A percentile compares a stretch with the other conserved stretches of the same genome.
phyloP scores from a whole-genome alignment of 768 basidiomycete genomes.

The Leccinum barrowsii region DNA sequence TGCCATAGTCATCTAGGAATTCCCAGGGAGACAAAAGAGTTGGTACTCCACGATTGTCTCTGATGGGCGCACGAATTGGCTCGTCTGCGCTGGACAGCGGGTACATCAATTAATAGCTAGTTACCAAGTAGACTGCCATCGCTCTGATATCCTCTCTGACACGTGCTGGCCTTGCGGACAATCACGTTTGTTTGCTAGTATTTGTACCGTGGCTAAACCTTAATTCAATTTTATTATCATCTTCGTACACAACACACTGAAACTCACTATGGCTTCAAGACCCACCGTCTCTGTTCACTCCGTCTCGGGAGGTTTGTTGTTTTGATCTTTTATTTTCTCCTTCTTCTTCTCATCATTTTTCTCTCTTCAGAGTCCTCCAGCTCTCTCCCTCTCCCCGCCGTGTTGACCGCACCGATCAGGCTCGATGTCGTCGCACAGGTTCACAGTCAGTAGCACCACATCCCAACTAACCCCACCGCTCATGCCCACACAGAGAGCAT shows the following conservation, averaged over 20 bases:
- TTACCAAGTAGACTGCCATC: neutral
- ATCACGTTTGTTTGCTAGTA: constrained; percentile 16
- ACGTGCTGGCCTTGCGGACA: constrained; percentile 30
- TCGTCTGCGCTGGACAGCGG: constrained; percentile 32
- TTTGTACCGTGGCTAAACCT: constrained; percentile 33
- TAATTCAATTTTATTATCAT: constrained; percentile 8
- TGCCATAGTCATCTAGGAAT: constrained; percentile 37
- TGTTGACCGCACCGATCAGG: constrained; percentile 96
- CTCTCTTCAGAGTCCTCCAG: constrained; percentile 64
- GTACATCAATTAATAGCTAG: constrained; percentile 19
- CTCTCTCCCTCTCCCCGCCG: constrained; percentile 91
- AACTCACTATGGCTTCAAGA: constrained; percentile 61
- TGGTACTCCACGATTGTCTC: constrained; percentile 32
- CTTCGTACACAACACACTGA: neutral
- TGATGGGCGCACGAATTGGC: constrained; percentile 24
- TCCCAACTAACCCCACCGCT: neutral
- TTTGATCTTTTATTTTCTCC: neutral
- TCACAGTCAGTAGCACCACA: constrained; percentile 76
- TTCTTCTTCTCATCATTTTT: neutral
- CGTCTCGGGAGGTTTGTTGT: constrained; percentile 61
- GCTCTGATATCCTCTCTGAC: constrained; percentile 28
- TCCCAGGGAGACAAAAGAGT: constrained; percentile 38
- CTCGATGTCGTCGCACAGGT: constrained; percentile 98
- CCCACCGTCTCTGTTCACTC: constrained; percentile 87
- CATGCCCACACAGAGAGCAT: constrained; percentile 70